Conservation (phyloP, 352 stramenopile species). For the Phytophthora citrophthora region DNA sequence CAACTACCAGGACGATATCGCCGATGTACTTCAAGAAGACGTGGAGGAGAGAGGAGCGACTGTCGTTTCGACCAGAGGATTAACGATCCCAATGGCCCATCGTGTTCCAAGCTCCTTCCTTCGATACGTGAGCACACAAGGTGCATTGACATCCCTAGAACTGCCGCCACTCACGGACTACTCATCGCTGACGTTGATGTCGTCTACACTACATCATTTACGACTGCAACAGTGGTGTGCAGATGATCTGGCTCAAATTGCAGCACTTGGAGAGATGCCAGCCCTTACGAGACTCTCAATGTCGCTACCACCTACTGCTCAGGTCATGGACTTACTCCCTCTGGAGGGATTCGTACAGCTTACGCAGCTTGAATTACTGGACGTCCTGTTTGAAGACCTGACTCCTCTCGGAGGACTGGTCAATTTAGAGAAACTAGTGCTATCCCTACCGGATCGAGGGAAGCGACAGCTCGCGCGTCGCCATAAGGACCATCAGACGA, state of each 20-base stretch:
- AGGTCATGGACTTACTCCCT: slow-evolving; percentile 48
- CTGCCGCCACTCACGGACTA: slow-evolving; percentile 45
- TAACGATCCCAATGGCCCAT: slow-evolving; percentile 38
- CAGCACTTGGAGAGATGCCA: slow-evolving; percentile 33
- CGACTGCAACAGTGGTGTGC: slow-evolving; percentile 49
- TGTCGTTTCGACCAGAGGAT: slow-evolving; percentile 24
- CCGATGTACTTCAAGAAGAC: slow-evolving; percentile 35
- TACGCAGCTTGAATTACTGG: slow-evolving; percentile 54
- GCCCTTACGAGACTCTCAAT: slow-evolving; percentile 42
- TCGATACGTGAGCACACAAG: slow-evolving; percentile 28
- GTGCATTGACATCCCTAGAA: slow-evolving; percentile 38
- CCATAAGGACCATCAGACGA: slow-evolving; percentile 44
- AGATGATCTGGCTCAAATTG: slow-evolving; percentile 47
- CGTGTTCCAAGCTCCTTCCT: slow-evolving; percentile 49
- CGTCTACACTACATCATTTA: slow-evolving; percentile 41
- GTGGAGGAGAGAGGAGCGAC: slow-evolving; percentile 33
- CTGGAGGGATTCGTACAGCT: slow-evolving; percentile 49
- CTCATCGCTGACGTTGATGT: slow-evolving; percentile 28
- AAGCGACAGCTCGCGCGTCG: slow-evolving; percentile 53
- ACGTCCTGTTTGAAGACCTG: slow-evolving; percentile 61
- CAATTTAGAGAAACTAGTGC: slow-evolving; percentile 57
- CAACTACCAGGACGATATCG: slow-evolving; percentile 46
- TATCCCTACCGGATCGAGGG: slow-evolving; percentile 48
- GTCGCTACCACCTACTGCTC: slow-evolving; percentile 40
- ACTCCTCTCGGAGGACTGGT: slow-evolving; percentile 44